phyloP scores from a whole-genome alignment of 2,329 filamentous ascomycete genomes.

The Tolypocladium ovalisporum region DNA sequence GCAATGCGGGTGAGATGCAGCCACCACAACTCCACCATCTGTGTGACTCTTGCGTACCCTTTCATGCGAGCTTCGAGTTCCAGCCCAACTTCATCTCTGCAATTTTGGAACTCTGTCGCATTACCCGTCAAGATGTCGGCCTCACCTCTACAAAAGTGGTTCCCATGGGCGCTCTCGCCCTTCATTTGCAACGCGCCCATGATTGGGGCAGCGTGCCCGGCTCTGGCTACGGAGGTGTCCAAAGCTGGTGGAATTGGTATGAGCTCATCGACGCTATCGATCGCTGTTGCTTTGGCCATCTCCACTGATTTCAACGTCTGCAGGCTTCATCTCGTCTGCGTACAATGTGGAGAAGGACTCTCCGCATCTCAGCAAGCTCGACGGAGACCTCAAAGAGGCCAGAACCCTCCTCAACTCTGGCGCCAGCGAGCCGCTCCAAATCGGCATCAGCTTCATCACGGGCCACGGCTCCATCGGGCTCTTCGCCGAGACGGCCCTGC shows the following conservation, averaged over 20 bases:
- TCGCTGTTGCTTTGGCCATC: neutral
- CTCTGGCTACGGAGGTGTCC: slow-evolving; percentile 23
- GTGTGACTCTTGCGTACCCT: neutral
- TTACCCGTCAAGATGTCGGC: neutral
- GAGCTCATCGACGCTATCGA: neutral
- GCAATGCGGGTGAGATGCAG: neutral
- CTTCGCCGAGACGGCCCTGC: slow-evolving; percentile 33
- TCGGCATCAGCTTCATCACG: slow-evolving; percentile 47
- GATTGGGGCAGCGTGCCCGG: slow-evolving; percentile 20
- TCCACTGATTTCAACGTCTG: neutral
- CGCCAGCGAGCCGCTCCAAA: slow-evolving; percentile 36
- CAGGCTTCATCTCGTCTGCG: slow-evolving; percentile 21
- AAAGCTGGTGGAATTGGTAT: slow-evolving; percentile 27
- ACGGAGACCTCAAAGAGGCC: slow-evolving; percentile 18
- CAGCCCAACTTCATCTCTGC: neutral
- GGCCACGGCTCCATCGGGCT: slow-evolving; percentile 30
- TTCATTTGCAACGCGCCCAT: slow-evolving; percentile 26
- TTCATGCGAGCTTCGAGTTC: neutral
- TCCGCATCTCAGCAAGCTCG: slow-evolving; percentile 19
- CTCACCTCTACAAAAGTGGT: slow-evolving; percentile 14
- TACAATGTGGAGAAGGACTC: slow-evolving; percentile 19
- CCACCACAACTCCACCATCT: neutral
- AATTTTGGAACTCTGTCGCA: neutral
- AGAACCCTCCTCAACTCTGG: slow-evolving; percentile 14
- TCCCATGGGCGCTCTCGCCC: slow-evolving; percentile 18